Conservation (phyloP, 495 filamentous ascomycete genomes). For the Parmelia sp. region DNA sequence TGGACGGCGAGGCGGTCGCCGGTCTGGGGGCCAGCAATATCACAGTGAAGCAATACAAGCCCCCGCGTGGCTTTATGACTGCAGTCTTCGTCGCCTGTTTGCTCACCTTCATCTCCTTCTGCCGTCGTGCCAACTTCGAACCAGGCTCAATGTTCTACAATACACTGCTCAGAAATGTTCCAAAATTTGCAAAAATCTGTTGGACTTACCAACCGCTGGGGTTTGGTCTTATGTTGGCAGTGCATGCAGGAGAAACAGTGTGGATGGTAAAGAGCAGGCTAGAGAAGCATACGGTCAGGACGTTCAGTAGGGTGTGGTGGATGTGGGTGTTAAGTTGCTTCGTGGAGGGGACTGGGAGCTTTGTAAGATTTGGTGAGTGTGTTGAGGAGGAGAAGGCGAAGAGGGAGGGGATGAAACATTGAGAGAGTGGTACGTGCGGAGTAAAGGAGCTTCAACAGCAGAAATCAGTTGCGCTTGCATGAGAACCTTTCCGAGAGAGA, state of each 20-base stretch:
- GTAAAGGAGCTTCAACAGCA: background rate
- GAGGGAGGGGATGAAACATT: slow-evolving; percentile 34
- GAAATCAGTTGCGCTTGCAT: background rate
- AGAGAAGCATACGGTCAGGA: slow-evolving; percentile 49
- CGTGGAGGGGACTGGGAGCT: slow-evolving; percentile 53
- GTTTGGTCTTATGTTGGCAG: slow-evolving; percentile 39
- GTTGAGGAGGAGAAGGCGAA: slow-evolving; percentile 47
- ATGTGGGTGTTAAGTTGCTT: slow-evolving; percentile 52
- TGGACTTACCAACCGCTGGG: slow-evolving; percentile 43
- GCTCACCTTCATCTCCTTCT: slow-evolving; percentile 40
- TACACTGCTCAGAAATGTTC: slow-evolving; percentile 37
- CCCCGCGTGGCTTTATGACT: slow-evolving; percentile 37
- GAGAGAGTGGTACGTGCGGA: background rate
- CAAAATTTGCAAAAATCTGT: slow-evolving; percentile 46
- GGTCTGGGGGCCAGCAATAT: slow-evolving; percentile 51
- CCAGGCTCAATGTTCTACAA: slow-evolving; percentile 35
- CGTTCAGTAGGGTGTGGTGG: slow-evolving; percentile 51
- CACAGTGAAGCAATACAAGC: slow-evolving; percentile 49
- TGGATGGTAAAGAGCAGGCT: slow-evolving; percentile 47
- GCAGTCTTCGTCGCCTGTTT: slow-evolving; percentile 44
- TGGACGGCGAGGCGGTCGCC: slow-evolving; percentile 55
- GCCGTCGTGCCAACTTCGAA: slow-evolving; percentile 45
- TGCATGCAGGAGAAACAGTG: slow-evolving; percentile 50
- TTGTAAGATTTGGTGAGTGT: slow-evolving; percentile 48
- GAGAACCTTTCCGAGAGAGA: background rate